These are phyloP conservation scores for Xylariaceae sp. DNA, from an alignment of 2,329 filamentous ascomycete species.

Conservation along the genomic window DNA sequence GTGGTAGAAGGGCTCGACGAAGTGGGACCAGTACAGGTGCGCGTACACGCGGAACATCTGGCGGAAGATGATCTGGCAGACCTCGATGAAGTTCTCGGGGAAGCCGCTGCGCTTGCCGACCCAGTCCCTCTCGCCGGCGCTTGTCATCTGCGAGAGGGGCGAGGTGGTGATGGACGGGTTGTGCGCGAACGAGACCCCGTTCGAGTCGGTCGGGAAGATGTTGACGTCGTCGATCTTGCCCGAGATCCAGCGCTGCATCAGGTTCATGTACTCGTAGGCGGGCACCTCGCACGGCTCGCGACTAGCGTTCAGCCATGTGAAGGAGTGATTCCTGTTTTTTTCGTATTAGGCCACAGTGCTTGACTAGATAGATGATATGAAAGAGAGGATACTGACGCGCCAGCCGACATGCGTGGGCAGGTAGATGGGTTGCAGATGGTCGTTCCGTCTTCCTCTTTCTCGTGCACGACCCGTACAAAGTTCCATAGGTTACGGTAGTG, in stretches of 20 bases:
- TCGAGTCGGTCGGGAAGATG: conserved; percentile 85
- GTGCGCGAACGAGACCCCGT: conserved; percentile 60
- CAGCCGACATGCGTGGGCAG: conserved; percentile 92
- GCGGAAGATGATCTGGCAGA: conserved; percentile 90
- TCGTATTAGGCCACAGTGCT: no score
- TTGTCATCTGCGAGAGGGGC: conserved; percentile 58
- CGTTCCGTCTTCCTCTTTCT: conserved; percentile 70
- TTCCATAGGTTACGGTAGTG: conserved; percentile 85
- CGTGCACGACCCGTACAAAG: conserved; percentile 83
- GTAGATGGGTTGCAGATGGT: conserved; percentile 78
- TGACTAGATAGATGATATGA: background rate
- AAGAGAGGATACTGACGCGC: conserved; percentile 59
- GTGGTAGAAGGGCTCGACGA: conserved; percentile 76
- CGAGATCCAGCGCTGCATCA: conserved; percentile 95
- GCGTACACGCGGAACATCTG: conserved; percentile 99
- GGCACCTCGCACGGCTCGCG: conserved; percentile 87
- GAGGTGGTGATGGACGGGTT: conserved; percentile 55
- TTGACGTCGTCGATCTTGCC: conserved; percentile 87
- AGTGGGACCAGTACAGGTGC: conserved; percentile 97
- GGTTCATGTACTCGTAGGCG: conserved; percentile 86
- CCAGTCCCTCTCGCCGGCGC: conserved; percentile 63
- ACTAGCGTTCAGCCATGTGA: conserved; percentile 90
- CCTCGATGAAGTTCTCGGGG: conserved; percentile 79
- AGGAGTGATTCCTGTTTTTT: conserved; percentile 76
- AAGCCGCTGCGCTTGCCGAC: conserved; percentile 91